Evolutionary conservation across 1,284 basidiomycete species (phyloP), one percentile per base, ranked within the genome.

Genomic region (Gastroboletus turbinatus): DNA sequence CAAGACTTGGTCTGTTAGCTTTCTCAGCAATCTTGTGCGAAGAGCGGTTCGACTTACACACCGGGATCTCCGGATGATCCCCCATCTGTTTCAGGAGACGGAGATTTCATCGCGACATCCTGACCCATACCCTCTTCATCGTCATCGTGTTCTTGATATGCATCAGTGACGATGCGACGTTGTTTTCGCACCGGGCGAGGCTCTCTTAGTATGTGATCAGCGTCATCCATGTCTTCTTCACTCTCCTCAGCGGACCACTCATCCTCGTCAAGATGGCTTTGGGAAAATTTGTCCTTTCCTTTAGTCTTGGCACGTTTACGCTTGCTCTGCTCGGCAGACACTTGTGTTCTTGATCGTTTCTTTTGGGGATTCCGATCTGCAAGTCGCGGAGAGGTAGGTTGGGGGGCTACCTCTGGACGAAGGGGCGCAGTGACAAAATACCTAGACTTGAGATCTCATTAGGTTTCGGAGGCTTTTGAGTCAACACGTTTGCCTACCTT

Each of bases 351-450:
- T 54, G 55, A 60, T 39, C 62, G 60, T 55, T 68, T 74, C 47
- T 52, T 50, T 33, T 42, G 58, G 52, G 55, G 55, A 69, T 59
- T 56, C 29, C n/a, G 50, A 47, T 45, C 29, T 19, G 23, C 42
- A 33, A 30, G 40, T 27, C 8, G 53, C 30, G 32, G 13, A 43
- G 53, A 21, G 17, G 54, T 36, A 21, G 46, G n/a, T 36, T 54
- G 48, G 21, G 57, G 42, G 27, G 11, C 39, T 14, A 46, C 50
- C 21, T 64, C 66, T 19, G 72, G 62, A 46, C 62, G 60, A 35
- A 61, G 69, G 27, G 77, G 76, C 3, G 73, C 75, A 46, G 80
- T 74, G 19, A 78, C 75, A 65, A 85, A 89, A 52, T 75, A 72
- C 61, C 86, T 77, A n/a, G 81, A 79, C 85, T 70, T 43, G 30